Evolutionary conservation across 495 filamentous ascomycete genomes (phyloP).

Genomic region (Aspergillus ostianus): DNA sequence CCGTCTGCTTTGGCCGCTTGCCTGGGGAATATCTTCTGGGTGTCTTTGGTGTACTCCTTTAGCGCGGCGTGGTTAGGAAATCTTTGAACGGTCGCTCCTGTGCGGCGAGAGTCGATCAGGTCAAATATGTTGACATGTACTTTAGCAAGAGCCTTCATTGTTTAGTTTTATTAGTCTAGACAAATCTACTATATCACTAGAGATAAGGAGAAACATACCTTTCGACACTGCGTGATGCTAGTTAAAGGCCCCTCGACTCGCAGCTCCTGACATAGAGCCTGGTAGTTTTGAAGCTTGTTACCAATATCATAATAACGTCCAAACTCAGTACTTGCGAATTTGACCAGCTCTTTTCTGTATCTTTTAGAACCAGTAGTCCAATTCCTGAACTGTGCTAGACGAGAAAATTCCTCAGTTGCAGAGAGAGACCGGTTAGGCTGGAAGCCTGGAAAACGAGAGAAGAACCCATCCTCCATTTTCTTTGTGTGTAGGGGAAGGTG

Average conservation of each 20-base stretch:
- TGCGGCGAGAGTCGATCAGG: slow-evolving; percentile 11
- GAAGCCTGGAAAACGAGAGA: slow-evolving; percentile 10
- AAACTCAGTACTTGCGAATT: slow-evolving; percentile 11
- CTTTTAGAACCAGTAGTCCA: slow-evolving; percentile 8
- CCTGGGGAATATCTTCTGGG: slow-evolving; percentile 11
- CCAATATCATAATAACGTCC: slow-evolving; percentile 7
- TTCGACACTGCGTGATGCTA: slow-evolving; percentile 10
- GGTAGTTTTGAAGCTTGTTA: slow-evolving; percentile 8
- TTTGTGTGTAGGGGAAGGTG: too few relatives aligned
- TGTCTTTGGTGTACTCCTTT: slow-evolving; percentile 11
- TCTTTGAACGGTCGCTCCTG: slow-evolving; percentile 7
- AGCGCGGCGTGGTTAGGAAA: slow-evolving; percentile 8
- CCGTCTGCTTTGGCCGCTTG: slow-evolving; percentile 13
- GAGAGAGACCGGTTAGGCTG: slow-evolving; percentile 9
- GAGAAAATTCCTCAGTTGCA: slow-evolving; percentile 6
- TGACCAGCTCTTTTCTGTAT: slow-evolving; percentile 9
- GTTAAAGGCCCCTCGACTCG: slow-evolving; percentile 7
- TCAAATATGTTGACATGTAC: slow-evolving; percentile 14
- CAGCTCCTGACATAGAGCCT: slow-evolving; percentile 6
- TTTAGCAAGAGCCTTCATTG: slow-evolving; percentile 11
- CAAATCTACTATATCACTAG: not conserved
- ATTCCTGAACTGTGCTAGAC: slow-evolving; percentile 10
- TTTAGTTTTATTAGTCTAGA: not conserved
- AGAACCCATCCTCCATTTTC: slow-evolving; percentile 8
- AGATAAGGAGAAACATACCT: slow-evolving; percentile 8